Evolutionary conservation across 2,329 filamentous ascomycete species (phyloP).

Genomic region (Trichoderma gracile): DNA sequence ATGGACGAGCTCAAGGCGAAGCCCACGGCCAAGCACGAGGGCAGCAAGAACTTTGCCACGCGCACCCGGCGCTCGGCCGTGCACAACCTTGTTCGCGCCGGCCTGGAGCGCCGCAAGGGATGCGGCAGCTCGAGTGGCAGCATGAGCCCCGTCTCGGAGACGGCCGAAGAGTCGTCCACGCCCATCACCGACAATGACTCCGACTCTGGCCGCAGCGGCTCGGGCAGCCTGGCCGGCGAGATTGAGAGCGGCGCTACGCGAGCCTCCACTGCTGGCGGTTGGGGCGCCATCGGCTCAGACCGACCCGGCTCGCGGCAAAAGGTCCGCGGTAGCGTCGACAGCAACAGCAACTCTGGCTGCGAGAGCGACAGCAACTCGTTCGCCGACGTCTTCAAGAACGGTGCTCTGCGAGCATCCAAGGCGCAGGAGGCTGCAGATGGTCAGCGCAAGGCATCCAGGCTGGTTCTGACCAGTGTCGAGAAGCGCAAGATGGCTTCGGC

Average conservation of each 20-base stretch:
- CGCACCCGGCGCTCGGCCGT: conserved; percentile 91
- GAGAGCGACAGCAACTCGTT: conserved; percentile 62
- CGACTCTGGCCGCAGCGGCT: conserved; percentile 69
- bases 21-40: conserved; percentile 89
- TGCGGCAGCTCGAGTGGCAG: conserved; percentile 72
- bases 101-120: conserved; percentile 79
- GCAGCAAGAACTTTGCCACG: conserved; percentile 95
- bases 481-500: conserved; percentile 67
- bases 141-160: conserved; percentile 88
- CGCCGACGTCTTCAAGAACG: conserved; percentile 65
- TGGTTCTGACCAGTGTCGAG: conserved; percentile 84
- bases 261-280: conserved; percentile 70
- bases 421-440: conserved; percentile 55
- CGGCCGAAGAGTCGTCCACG: conserved; percentile 65
- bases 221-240: conserved; percentile 78
- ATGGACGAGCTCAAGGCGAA: conserved; percentile 88
- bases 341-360: conserved; percentile 60
- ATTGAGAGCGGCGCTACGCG: conserved; percentile 70
- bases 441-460: conserved; percentile 80
- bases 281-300: conserved; percentile 83
- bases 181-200: conserved; percentile 73
- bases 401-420: conserved; percentile 53
- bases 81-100: conserved; percentile 86
- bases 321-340: conserved; percentile 62
- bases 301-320: conserved; percentile 72